Percentiles rank a stretch among this genome's conserved stretches.
These are phyloP conservation scores for Cercospora citrullina DNA, from an alignment of 2,329 filamentous ascomycete genomes.

Conservation along the genomic window DNA sequence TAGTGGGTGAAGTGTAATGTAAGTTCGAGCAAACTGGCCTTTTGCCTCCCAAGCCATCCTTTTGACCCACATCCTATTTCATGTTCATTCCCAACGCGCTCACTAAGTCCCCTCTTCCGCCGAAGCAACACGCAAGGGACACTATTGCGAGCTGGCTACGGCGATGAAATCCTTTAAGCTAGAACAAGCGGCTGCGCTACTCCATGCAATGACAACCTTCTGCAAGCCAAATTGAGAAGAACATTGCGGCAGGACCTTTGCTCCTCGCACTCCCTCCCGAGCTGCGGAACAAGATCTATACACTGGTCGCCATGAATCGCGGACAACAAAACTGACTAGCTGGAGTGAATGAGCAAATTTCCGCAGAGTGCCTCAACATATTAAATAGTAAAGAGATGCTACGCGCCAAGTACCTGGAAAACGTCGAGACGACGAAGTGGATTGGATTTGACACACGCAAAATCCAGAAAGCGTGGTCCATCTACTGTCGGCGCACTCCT, in stretches of 20 bases:
- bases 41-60: neutral
- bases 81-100: neutral
- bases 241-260: too few relatives aligned
- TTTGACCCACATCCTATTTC: neutral
- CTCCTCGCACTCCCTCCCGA: neutral
- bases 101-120: neutral
- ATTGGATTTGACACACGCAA: neutral
- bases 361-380: neutral
- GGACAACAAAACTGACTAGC: neutral
- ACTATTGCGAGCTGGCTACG: neutral
- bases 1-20: too few relatives aligned
- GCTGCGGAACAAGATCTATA: neutral
- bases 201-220: neutral
- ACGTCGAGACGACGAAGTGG: neutral
- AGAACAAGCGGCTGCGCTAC: neutral
- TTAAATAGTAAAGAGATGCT: neutral
- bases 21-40: neutral
- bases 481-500: neutral
- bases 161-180: neutral
- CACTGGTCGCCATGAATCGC: neutral
- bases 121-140: neutral
- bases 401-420: neutral
- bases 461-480: neutral
- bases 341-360: neutral
- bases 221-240: too few relatives aligned